phyloP scores from a whole-genome alignment of 2,329 filamentous ascomycete species.

The Calonectria pseudoturangicola region DNA sequence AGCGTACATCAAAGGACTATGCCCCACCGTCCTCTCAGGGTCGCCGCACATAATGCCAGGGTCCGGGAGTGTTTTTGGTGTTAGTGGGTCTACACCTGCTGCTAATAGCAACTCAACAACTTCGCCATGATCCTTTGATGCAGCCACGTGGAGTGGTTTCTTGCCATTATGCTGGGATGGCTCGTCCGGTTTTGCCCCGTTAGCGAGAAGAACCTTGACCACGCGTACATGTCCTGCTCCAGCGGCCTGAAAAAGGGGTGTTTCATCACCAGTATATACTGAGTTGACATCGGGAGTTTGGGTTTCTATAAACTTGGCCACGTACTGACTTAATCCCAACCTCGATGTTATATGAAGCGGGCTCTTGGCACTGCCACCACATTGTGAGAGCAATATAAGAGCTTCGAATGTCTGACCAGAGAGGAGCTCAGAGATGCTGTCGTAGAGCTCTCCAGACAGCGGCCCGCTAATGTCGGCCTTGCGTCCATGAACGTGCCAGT shows the following conservation, averaged over 20 bases:
- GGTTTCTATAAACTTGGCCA: neutral
- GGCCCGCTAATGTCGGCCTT: neutral
- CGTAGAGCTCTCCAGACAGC: neutral
- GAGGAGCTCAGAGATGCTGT: neutral
- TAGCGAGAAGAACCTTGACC: constrained; percentile 46
- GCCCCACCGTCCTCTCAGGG: constrained; percentile 39
- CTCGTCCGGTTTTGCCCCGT: constrained; percentile 54
- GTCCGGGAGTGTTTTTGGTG: neutral
- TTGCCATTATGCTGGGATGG: constrained; percentile 47
- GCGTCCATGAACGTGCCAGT: constrained; percentile 7
- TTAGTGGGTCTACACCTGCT: constrained; percentile 7
- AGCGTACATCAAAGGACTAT: constrained; percentile 58
- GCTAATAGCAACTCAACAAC: constrained; percentile 6
- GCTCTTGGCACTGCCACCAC: neutral
- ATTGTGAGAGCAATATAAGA: neutral
- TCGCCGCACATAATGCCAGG: constrained; percentile 41
- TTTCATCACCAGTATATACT: neutral
- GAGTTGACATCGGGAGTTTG: neutral
- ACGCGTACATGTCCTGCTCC: constrained; percentile 44
- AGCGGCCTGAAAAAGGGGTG: constrained; percentile 51
- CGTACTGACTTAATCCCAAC: neutral
- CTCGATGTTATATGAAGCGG: neutral
- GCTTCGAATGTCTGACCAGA: neutral
- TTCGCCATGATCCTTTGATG: neutral
- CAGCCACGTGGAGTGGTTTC: constrained; percentile 2